Base-by-base conservation (phyloP, 73 alveolate species). In the Paramecium sonneborni region DNA sequence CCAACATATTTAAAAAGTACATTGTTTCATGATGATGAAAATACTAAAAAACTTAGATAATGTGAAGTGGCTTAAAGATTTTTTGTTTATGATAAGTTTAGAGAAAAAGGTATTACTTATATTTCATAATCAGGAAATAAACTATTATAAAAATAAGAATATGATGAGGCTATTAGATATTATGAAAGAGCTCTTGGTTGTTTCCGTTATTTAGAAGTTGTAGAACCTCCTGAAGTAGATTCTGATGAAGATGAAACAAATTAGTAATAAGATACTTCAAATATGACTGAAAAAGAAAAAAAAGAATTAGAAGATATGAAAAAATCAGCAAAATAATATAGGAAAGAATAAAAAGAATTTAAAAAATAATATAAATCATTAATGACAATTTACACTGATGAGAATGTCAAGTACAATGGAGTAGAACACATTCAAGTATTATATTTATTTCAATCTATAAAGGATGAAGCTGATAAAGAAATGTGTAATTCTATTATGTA, bases 111-210 rank as follows among this genome's bases (percentile, higher is more conserved):
- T 88, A 39, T 21, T 35, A n/a, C 24, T 41, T 41, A 79, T 12
- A 20, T 43, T 46, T 43, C 24, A 39, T 43, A 0, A 10, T 21
- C 18, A 79, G 90, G 90, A 43, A 88, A 88, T 70, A 88, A 88
- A 24, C 69, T 57, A 39, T 37, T 88, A 24, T 23, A 68, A 56
- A 88, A 88, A 37, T 52, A 57, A 62, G 48, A 88, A 46, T 88
- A 43, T 30, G 94, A 88, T 46, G 94, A 88, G 23, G 85, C 94
- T 21, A 88, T 88, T 35, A 62, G 55, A 46, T 88, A 88, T 62
- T 88, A 88, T 68, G 94, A 88, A 88, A 62, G 94, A 68, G 94
- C 94, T 6, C 30, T 88, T 28, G 87, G 94, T 28, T 88, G 94
- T 88, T 88, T 88, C 84, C 70, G 87, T 48, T 88, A 82, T 35